Conservation (phyloP, 2,329 filamentous ascomycete species). For the Colletotrichum limetticola region DNA sequence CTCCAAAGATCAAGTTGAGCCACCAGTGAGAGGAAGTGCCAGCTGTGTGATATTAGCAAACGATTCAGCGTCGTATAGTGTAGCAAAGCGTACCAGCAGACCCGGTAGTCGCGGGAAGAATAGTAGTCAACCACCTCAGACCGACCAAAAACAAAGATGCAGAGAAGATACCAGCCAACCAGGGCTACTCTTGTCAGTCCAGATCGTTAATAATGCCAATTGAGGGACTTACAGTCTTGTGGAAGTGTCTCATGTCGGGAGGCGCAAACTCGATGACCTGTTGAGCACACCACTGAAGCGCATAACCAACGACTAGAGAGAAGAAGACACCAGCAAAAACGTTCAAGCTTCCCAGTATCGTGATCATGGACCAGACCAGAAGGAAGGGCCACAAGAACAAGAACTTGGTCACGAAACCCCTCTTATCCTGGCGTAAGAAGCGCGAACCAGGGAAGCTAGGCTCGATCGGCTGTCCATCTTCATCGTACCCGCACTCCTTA, state of each 20-base stretch:
- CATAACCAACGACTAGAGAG: conserved; percentile 72
- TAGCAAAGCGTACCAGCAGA: conserved; percentile 57
- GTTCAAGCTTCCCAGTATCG: conserved; percentile 77
- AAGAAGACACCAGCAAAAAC: conserved; percentile 82
- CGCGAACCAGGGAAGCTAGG: conserved; percentile 79
- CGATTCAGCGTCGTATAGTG: not conserved
- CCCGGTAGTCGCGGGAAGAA: conserved; percentile 66
- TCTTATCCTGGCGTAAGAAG: conserved; percentile 79
- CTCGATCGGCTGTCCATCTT: conserved; percentile 77
- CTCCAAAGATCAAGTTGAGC: conserved; percentile 79
- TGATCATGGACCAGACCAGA: conserved; percentile 76
- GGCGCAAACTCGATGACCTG: conserved; percentile 85
- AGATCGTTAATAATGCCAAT: conserved; percentile 17
- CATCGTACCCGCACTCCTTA: conserved; percentile 84
- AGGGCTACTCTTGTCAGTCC: conserved; percentile 69
- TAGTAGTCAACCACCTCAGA: conserved; percentile 77
- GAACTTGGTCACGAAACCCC: conserved; percentile 83
- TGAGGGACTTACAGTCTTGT: conserved; percentile 77
- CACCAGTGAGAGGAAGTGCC: conserved; percentile 76
- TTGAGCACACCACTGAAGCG: conserved; percentile 80
- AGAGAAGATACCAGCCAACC: conserved; percentile 93
- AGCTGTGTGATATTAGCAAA: conserved; percentile 56
- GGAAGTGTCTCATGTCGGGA: conserved; percentile 87
- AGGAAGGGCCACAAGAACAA: conserved; percentile 91
- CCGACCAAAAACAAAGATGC: conserved; percentile 85